Conservation (phyloP, 768 basidiomycete genomes). For the Termitomyces sp. region DNA sequence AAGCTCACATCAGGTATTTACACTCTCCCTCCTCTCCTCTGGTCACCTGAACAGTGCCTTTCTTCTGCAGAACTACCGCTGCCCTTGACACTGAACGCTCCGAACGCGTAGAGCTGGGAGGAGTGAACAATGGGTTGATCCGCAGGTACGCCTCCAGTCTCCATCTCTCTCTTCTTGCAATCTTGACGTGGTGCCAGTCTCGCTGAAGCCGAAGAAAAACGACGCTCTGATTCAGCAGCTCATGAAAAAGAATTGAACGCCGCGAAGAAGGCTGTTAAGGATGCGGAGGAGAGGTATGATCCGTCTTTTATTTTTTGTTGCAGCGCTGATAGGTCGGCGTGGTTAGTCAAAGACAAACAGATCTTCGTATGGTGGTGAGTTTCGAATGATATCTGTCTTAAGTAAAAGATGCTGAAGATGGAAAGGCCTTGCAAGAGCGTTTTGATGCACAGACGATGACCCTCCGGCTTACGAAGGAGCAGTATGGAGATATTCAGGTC, state of each 20-base stretch:
- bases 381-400: not conserved
- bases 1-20: not conserved
- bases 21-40: not conserved
- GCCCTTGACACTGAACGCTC: not conserved
- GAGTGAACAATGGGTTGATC: not conserved
- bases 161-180: not conserved
- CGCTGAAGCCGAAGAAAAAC: slow-evolving; percentile 1
- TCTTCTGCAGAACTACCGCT: not conserved
- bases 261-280: not conserved
- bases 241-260: not conserved
- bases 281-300: slow-evolving; percentile 1
- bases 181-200: not conserved
- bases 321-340: not conserved
- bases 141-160: not conserved
- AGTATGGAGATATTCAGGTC: slow-evolving; percentile 43
- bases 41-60: not conserved
- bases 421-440: slow-evolving; percentile 45
- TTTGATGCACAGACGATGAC: slow-evolving; percentile 53
- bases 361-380: slow-evolving; percentile 6
- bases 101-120: not conserved
- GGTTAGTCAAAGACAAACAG: slow-evolving; percentile 4
- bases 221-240: not conserved
- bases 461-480: slow-evolving; percentile 48
- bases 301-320: not conserved
- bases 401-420: not conserved